Conservation (phyloP, 2,329 filamentous ascomycete species). For the Cercospora sojina region DNA sequence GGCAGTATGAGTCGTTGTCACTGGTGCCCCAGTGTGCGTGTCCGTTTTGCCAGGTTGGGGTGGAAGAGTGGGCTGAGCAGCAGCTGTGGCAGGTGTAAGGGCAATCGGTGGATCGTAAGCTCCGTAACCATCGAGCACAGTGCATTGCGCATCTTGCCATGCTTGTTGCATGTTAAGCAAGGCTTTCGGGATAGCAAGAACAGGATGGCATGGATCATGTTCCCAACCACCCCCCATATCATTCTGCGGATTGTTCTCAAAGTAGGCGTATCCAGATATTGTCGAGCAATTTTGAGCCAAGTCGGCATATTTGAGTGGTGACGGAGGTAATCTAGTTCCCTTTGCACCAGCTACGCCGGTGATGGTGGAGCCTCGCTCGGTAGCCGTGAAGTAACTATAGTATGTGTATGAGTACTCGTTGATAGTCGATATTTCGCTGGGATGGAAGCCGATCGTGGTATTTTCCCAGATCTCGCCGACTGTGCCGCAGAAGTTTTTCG, state of each 20-base stretch:
- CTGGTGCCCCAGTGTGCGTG: background rate
- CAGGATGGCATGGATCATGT: slow-evolving; percentile 16
- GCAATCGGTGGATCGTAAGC: slow-evolving; percentile 21
- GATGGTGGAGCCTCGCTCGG: background rate
- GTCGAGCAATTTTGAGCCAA: slow-evolving; percentile 17
- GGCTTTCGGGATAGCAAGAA: slow-evolving; percentile 9
- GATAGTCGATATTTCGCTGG: slow-evolving; percentile 15
- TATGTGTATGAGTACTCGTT: slow-evolving; percentile 11
- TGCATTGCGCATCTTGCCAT: slow-evolving; percentile 13
- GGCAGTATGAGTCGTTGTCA: slow-evolving; percentile 8
- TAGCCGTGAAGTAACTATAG: slow-evolving; percentile 1
- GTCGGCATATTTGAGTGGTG: slow-evolving; percentile 11
- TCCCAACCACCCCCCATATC: slow-evolving; percentile 7
- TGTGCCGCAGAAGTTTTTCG: slow-evolving; percentile 15
- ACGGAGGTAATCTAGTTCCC: slow-evolving; percentile 11
- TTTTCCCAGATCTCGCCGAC: slow-evolving; percentile 14
- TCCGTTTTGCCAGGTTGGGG: slow-evolving; percentile 13
- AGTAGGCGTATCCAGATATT: slow-evolving; percentile 15
- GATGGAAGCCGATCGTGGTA: slow-evolving; percentile 18
- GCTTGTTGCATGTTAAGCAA: slow-evolving; percentile 13
- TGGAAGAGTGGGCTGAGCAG: slow-evolving; percentile 11
- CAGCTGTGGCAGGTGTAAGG: slow-evolving; percentile 10
- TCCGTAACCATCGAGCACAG: slow-evolving; percentile 5
- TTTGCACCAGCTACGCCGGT: background rate
- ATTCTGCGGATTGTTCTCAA: slow-evolving; percentile 17